Conservation (phyloP, 768 basidiomycete genomes). For the Lactarius hengduanensis region DNA sequence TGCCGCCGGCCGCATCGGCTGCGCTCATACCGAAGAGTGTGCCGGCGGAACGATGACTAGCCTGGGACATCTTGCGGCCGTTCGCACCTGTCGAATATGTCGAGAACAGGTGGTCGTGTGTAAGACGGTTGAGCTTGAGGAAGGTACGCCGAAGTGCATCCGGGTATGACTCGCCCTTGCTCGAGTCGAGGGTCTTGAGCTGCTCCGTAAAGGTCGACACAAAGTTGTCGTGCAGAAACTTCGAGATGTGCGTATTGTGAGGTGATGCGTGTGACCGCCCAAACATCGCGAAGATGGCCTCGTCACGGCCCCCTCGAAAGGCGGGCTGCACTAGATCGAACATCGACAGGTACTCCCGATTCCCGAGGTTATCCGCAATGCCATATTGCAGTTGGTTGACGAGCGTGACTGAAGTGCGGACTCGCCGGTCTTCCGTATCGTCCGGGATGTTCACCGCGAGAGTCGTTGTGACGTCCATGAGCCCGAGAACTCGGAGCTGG, state of each 20-base stretch:
- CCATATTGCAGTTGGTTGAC: constrained; percentile 94
- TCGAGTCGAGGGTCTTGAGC: constrained; percentile 46
- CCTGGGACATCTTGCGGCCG: constrained; percentile 71
- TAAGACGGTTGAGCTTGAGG: constrained; percentile 77
- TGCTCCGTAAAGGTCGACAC: constrained; percentile 58
- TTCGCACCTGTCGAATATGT: constrained; percentile 34
- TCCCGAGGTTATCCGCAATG: constrained; percentile 89
- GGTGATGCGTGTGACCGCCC: constrained; percentile 64
- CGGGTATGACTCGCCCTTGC: constrained; percentile 50
- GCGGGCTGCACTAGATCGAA: constrained; percentile 89
- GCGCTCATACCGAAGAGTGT: constrained; percentile 39
- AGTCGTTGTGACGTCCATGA: constrained; percentile 90
- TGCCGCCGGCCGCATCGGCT: constrained; percentile 41
- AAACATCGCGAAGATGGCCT: constrained; percentile 96
- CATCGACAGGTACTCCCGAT: constrained; percentile 77
- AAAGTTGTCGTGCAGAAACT: constrained; percentile 84
- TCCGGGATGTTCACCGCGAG: constrained; percentile 64
- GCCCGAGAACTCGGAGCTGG: constrained; percentile 84
- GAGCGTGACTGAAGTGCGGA: constrained; percentile 86
- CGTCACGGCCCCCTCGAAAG: constrained; percentile 71
- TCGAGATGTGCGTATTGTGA: constrained; percentile 69
- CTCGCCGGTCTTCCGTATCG: constrained; percentile 84
- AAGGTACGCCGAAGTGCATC: constrained; percentile 89
- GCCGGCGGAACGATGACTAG: constrained; percentile 36
- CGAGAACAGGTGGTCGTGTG: constrained; percentile 65